These are phyloP conservation scores for Albizia julibrissin DNA, from an alignment of 306 rosid genomes.

Conservation along the genomic window DNA sequence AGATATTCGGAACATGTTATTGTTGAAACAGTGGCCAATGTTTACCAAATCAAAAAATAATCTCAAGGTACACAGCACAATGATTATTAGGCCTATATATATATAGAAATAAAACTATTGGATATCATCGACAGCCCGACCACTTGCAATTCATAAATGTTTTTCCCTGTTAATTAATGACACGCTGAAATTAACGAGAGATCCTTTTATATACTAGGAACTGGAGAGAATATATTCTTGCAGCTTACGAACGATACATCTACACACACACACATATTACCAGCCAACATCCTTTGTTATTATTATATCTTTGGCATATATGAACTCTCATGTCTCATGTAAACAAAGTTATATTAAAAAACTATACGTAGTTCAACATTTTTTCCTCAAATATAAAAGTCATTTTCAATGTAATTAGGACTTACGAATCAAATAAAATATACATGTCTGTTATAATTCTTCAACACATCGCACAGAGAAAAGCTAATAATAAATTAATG, in stretches of 20 bases:
- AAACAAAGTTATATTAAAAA: neutral
- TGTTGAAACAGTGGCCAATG: neutral
- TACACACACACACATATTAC: neutral
- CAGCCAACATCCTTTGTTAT: neutral
- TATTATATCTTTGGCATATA: neutral
- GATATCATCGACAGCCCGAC: conserved; percentile 25
- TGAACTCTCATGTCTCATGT: neutral
- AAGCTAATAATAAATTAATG: conserved; percentile 12
- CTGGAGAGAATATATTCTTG: neutral
- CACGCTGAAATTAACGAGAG: neutral
- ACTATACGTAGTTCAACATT: conserved; percentile 8
- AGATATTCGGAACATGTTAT: neutral
- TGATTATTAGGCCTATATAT: conserved; percentile 21
- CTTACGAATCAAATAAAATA: neutral
- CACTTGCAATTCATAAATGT: neutral
- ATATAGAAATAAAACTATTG: conserved; percentile 22
- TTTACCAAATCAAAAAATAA: conserved; percentile 9
- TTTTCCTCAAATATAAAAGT: neutral
- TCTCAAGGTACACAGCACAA: neutral
- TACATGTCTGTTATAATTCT: neutral
- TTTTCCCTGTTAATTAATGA: neutral
- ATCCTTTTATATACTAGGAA: too few relatives aligned
- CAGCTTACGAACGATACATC: neutral
- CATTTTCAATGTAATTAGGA: conserved; percentile 3
- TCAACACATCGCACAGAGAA: neutral